Evolutionary conservation across 306 rosid genomes (phyloP).

Genomic region (Cucurbita pepo): DNA sequence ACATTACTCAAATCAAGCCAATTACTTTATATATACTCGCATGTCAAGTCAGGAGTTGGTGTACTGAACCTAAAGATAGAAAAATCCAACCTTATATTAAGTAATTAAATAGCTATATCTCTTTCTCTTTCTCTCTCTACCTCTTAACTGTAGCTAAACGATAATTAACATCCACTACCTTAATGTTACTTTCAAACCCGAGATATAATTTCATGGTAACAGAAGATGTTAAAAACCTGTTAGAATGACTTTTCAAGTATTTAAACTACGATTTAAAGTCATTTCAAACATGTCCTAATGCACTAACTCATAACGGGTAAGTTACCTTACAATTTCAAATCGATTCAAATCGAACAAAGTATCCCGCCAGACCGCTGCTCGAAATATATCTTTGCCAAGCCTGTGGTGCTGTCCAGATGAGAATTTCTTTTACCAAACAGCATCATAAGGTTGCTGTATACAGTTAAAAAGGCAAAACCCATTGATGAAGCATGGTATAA

Average conservation of each 20-base stretch:
- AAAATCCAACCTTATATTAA: neutral
- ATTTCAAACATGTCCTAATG: too few relatives aligned
- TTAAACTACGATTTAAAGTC: too few relatives aligned
- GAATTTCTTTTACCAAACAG: neutral
- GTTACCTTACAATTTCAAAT: neutral
- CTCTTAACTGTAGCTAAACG: too few relatives aligned
- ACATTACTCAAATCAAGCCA: neutral
- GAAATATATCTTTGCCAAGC: neutral
- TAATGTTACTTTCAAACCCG: too few relatives aligned
- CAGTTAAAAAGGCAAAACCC: neutral
- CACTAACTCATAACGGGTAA: neutral
- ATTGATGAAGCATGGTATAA: constrained; percentile 2
- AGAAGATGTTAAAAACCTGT: too few relatives aligned
- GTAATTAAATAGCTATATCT: neutral
- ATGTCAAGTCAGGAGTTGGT: neutral
- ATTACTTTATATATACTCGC: neutral
- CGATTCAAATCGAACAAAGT: neutral
- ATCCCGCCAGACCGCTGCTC: neutral
- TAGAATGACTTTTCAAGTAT: too few relatives aligned
- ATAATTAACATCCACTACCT: too few relatives aligned
- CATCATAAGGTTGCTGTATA: neutral
- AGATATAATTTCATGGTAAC: too few relatives aligned
- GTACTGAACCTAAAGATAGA: neutral
- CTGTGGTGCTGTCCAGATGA: neutral
- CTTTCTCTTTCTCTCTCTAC: neutral